Base-by-base conservation (phyloP, 176 grass and related monocot species). In the Zizania latifolia region DNA sequence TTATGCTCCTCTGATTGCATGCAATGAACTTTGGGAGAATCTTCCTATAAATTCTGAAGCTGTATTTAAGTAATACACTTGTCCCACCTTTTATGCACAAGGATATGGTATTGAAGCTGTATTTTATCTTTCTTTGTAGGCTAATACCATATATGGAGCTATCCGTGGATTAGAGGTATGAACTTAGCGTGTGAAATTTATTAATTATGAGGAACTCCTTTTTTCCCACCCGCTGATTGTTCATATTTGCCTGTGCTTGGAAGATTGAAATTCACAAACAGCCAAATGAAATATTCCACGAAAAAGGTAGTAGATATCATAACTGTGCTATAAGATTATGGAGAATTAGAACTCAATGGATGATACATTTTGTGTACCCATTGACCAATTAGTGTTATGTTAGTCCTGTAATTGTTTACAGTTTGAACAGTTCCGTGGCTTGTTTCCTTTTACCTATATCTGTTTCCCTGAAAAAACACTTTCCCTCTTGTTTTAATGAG, bases 111-210 rank as follows among this genome's bases (percentile, higher is more conserved):
- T 44, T 81, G 37, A 70, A 51, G 37, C 46, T 57, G 10, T 48
- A 45, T 12, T 60, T 76, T 77, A 5, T 71, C 23, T 36, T 43
- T 38, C 28, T 6, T 82, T 90, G 77, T 64, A 94, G 95, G 89
- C 91, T 28, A 94, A 92, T 81, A 98, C 95, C 46, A 82, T 98
- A 57, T 94, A 88, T 78, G 95, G 95, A 65, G 91, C 91, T 85
- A 77, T 94, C 64, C 89, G 89, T 9, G 95, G 95, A 51, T 77
- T 98, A 44, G 95, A 98, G 89, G 95, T 92, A 94, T 69, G 44
- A 33, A 68, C 72, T 38, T 58, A 46, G 15, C 71, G 17, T 74
- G 19, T 22, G 36, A 44, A 46, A 46, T 58, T 62, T 48, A 43
- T 53, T n/a, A 58, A 10, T 36, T 60, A 30, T 13, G 9, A 59